Evolutionary conservation across 768 basidiomycete genomes (phyloP), one percentile per base, ranked within the genome.

Genomic region (Gymnopilus junonius): DNA sequence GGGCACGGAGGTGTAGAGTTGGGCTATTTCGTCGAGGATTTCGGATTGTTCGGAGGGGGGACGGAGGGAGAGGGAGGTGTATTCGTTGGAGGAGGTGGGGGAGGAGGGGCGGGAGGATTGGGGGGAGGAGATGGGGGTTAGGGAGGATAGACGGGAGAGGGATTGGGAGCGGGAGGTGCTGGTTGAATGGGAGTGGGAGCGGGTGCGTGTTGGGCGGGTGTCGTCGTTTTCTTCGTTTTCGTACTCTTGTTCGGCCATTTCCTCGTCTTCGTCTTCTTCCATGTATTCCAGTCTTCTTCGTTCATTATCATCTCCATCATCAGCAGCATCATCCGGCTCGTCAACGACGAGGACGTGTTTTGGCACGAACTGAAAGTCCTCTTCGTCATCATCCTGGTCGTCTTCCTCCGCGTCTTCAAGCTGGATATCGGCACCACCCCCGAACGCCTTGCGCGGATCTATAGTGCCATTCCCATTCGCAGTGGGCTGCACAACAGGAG

Each of bases 21-120:
- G 87, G 0, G 76, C 71, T 43, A 99, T 95, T 76, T 99, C 97
- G 40, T 81, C 77, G 46, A 83, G 77, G 56, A 98, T 92, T 66
- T 91, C 91, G 2, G 80, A 78, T 62, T 85, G 88, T 67, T 97
- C 95, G 43, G 91, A 86, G 14, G 72, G 73, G 17, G 86, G 74
- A 70, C 87, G 90, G 56, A 82, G 77, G 46, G 76, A 71, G 35
- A 94, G 78, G 8, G 87, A 85, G 64, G 76, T 75, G 67, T 87
- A 88, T 68, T 94, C 92, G 58, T 89, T 85, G 48, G 72, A 70
- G 20, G 68, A 69, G 23, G 70, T 60, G 12, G 70, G 65, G 29
- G 68, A 65, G 14, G 70, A 71, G 23, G 70, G 69, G 34, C 61
- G 59, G 12, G 70, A 68, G 32, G 69, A 12, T 35, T 12, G 68